Evolutionary conservation across 169 alveolate species (phyloP), one percentile per base, ranked within the genome.

Genomic region (Plasmodium adleri): DNA sequence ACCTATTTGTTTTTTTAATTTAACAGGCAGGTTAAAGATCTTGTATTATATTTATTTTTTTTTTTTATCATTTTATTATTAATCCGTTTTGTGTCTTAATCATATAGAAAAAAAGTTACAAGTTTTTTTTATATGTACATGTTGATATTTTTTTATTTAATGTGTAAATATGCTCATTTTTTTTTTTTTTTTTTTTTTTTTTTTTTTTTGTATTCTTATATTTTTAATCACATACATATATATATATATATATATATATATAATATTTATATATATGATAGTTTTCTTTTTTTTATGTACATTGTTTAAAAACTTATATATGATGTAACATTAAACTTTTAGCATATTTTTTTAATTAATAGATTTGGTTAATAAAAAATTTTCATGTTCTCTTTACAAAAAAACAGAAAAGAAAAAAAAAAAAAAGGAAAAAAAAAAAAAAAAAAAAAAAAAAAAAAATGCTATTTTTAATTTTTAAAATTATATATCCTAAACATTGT

Each of bases 381-480:
- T 26, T 74, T 58, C 58, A 43, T 39, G 39, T 74, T 58, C 43
- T 59, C 72, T 74, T 71, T 10, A 64, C 68, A 64, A 78, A 78
- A n/a, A 64, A 66, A 76, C 68, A 39, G 22, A 66, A 43, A 56
- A 78, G 24, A 43, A 43, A 66, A 67, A 66, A 78, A 26, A 50
- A 49, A 28, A 75, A 58, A 73, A 26, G 28, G 26, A 71, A 26
- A 32, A 60, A 39, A 1, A 49, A 49, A 15, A 70, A 73, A 72
- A 58, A 24, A 32, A 72, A 32, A 12, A 58, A 72, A 26, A 72
- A 54, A 56, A 56, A 10, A 39, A 26, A 72, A 28, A 20, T 20
- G n/a, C 15, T 24, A 39, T 52, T 49, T 59, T 78, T 52, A 62
- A 75, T 52, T 52, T 75, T 75, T 75, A 75, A 76, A 76, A 76